Base-by-base conservation (phyloP, 1,284 basidiomycete genomes). In the Melanopsichium pennsylvanicum region DNA sequence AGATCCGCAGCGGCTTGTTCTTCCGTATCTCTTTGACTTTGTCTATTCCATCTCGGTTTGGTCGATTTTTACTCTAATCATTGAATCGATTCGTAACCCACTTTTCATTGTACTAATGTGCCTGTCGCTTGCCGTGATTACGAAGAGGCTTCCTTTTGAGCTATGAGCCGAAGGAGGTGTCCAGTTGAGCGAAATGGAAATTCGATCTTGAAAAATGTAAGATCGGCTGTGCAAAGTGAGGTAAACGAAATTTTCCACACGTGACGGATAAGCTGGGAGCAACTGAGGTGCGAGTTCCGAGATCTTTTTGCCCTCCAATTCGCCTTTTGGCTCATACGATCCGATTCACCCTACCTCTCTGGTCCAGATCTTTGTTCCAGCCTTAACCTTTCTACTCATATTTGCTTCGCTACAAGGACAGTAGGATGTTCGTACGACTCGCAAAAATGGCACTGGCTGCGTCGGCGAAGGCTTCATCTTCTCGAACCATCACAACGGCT, bases 221-320 rank as follows among this genome's bases (percentile, higher is more conserved):
- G 27, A 29, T 29, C 27, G n/a, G n/a, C n/a, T n/a, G n/a, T n/a
- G 13, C 27, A 29, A 29, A 29, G 27, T 29, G 7, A 29, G 13
- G 8, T 8, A 29, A 29, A 29, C 7, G 37, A 26, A 52, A 38
- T 37, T n/a, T 37, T 31, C 32, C 25, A 33, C 43, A 41, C 48
- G 39, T 42, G 48, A 42, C 22, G 46, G n/a, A 6, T 15, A 13
- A 4, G 2, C 27, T 34, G 10, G 19, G 48, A 32, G 19, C 27
- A 29, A 36, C 50, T 43, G 22, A n/a, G 38, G 32, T 32, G 55
- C 42, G 55, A 58, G 42, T 50, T 58, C 55, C 55, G 55, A 58
- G 55, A 40, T 45, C 47, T 34, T 58, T 58, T 57, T 57, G 41
- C 26, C 19, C 25, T 44, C 32, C 43, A 36, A 48, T 38, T 57